Evolutionary conservation across 805 yeast genomes (phyloP).

Genomic region (Pichia membranifaciens): DNA sequence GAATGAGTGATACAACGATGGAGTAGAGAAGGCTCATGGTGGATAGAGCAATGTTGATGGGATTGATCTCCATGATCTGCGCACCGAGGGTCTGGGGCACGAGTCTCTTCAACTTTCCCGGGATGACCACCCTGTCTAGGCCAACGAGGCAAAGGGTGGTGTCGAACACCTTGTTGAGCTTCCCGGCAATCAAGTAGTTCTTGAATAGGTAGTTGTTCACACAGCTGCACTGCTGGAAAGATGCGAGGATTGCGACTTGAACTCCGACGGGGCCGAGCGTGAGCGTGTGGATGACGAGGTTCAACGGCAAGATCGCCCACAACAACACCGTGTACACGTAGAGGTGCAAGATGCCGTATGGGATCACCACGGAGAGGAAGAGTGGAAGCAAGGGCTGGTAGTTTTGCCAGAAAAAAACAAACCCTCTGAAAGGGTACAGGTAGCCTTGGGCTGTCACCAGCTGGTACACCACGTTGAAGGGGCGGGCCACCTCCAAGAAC

Average conservation of each 20-base stretch:
- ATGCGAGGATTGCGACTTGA: slow-evolving; percentile 18
- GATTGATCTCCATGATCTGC: slow-evolving; percentile 12
- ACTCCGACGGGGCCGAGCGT: slow-evolving; percentile 28
- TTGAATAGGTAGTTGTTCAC: slow-evolving; percentile 22
- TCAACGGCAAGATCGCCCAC: slow-evolving; percentile 21
- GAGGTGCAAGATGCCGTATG: slow-evolving; percentile 19
- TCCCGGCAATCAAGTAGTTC: slow-evolving; percentile 23
- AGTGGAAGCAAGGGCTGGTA: slow-evolving; percentile 24
- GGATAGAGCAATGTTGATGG: slow-evolving; percentile 5
- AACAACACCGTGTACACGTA: slow-evolving; percentile 18
- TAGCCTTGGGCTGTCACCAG: slow-evolving; percentile 14
- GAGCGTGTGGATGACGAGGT: slow-evolving; percentile 17
- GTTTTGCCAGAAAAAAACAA: slow-evolving; percentile 22
- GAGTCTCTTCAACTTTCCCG: slow-evolving; percentile 29
- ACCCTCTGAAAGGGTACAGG: slow-evolving; percentile 24
- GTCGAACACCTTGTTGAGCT: slow-evolving; percentile 25
- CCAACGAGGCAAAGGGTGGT: slow-evolving; percentile 25
- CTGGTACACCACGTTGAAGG: slow-evolving; percentile 18
- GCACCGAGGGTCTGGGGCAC: slow-evolving; percentile 26
- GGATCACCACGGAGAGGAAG: slow-evolving; percentile 21
- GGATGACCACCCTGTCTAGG: slow-evolving; percentile 26
- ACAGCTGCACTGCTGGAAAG: slow-evolving; percentile 24
- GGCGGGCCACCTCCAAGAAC: slow-evolving; percentile 21
- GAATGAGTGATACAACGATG: slow-evolving; percentile 19
- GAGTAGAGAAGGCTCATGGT: slow-evolving; percentile 10